Conservation (phyloP, 805 yeast genomes). For the Ogataea pini region DNA sequence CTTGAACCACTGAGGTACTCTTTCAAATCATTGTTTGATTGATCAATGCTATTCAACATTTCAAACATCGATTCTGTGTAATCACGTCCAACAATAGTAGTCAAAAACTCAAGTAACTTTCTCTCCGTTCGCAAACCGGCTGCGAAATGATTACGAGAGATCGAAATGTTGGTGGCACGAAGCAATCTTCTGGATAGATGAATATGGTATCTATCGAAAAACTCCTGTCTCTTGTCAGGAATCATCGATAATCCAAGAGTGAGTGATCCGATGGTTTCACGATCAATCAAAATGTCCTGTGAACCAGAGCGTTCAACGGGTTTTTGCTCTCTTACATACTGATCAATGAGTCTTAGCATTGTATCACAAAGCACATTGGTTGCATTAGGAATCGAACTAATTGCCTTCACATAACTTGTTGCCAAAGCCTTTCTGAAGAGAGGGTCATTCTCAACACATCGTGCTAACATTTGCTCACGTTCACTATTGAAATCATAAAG, state of each 20-base stretch:
- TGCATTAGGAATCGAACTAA: constrained; percentile 8
- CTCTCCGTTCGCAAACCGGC: constrained; percentile 16
- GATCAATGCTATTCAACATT: constrained; percentile 19
- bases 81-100: constrained; percentile 17
- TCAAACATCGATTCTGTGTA: constrained; percentile 22
- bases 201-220: constrained; percentile 26
- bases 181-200: constrained; percentile 24
- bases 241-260: constrained; percentile 16
- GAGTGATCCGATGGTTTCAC: constrained; percentile 1
- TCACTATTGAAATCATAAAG: background rate
- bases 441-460: constrained; percentile 1
- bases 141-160: constrained; percentile 4
- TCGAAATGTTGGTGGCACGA: constrained; percentile 13
- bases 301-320: no score
- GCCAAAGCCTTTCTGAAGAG: constrained; percentile 2
- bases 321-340: constrained; percentile 7
- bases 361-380: constrained; percentile 13
- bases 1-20: constrained; percentile 3
- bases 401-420: constrained; percentile 5
- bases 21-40: constrained; percentile 14
- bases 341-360: constrained; percentile 17
- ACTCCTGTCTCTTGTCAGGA: constrained; percentile 22
- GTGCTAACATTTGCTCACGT: constrained; percentile 1
- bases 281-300: no score
- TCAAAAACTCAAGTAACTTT: constrained; percentile 7